Evolutionary conservation across 306 rosid species (phyloP), one percentile per base, ranked within the genome.

Genomic region (Cicer bijugum): DNA sequence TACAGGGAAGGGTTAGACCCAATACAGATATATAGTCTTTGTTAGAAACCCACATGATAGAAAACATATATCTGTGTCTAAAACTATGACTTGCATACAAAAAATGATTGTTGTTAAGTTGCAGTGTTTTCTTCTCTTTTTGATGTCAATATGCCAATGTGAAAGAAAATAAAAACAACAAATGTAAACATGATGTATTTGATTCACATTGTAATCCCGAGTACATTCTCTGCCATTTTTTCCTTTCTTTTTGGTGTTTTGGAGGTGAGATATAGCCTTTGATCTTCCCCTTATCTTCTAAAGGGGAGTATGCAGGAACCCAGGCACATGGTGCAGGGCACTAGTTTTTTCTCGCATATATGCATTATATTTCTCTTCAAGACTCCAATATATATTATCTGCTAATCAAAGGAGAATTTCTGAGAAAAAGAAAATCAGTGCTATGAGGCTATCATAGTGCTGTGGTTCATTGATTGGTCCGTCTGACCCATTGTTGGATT

Each of bases 1-100:
- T 66, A 44, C 56, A 45, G 56, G 56, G 71, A 67, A 43, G 71
- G 53, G 39, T 19, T 65, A 19, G 52, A 17, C 70, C 70, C 70
- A 64, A 40, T 42, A 43, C 19, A 19, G 52, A 65, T 39, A 14
- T 61, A 38, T 37, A 6, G 16, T 61, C 55, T 40, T 39, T 48
- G 47, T 39, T 38, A 12, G 50, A 56, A 66, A 46, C 50, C 37
- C 42, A 70, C 48, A 20, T 38, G 58, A 11, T 19, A 48, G 23
- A 69, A 20, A 51, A 5, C 16, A 15, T 61, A 47, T 11, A 59
- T 46, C 8, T 48, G 72, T 42, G 46, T 60, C 19, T 35, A 14
- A 20, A 15, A 33, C 70, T 69, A 39, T 39, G 28, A 46, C 66
- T 52, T 52, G 45, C 51, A 8, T 50, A 40, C 35, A 28, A 39